phyloP scores from a whole-genome alignment of 768 basidiomycete species.

The Trametes cinnabarina region DNA sequence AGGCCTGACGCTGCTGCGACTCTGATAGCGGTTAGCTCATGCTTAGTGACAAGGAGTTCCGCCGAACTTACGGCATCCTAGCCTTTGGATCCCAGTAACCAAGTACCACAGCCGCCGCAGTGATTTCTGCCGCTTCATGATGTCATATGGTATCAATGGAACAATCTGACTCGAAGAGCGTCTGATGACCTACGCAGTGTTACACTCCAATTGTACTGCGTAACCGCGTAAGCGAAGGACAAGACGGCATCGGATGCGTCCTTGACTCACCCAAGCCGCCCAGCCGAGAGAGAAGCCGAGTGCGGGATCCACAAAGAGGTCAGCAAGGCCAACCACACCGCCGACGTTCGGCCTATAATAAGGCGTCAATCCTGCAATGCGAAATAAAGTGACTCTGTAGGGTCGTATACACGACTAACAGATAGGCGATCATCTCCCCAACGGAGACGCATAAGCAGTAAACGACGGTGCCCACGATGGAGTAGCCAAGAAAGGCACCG shows the following conservation, averaged over 20 bases:
- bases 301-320: constrained; percentile 51
- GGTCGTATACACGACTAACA: constrained; percentile 9
- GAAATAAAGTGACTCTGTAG: neutral
- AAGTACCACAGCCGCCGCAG: constrained; percentile 50
- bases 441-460: constrained; percentile 36
- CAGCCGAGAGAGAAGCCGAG: constrained; percentile 45
- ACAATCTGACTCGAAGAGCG: constrained; percentile 29
- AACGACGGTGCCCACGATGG: constrained; percentile 40
- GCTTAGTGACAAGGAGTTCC: neutral
- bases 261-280: constrained; percentile 41
- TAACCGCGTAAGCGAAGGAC: constrained; percentile 28
- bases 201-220: constrained; percentile 28
- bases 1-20: constrained; percentile 14
- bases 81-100: constrained; percentile 39
- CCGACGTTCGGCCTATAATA: constrained; percentile 28
- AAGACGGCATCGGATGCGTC: no score
- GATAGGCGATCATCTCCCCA: constrained; percentile 37
- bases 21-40: neutral
- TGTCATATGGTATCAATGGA: constrained; percentile 12
- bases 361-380: neutral
- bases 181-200: constrained; percentile 25
- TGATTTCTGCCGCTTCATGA: constrained; percentile 44
- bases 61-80: constrained; percentile 4
- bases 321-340: constrained; percentile 40
- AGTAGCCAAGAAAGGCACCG: constrained; percentile 49